Evolutionary conservation across 2,329 filamentous ascomycete genomes (phyloP).

Genomic region (Polychaeton citri): DNA sequence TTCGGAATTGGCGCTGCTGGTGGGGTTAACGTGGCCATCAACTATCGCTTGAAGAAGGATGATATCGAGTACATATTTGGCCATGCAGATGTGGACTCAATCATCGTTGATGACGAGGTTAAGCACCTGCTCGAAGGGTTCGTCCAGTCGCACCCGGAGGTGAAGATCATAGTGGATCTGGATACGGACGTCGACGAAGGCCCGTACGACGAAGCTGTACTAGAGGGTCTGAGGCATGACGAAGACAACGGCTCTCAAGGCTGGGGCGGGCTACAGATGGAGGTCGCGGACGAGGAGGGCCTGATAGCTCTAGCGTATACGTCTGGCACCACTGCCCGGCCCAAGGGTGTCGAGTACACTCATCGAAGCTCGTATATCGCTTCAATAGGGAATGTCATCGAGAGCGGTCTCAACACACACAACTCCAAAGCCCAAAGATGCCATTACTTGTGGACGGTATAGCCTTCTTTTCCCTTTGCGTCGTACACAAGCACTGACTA

Average conservation of each 20-base stretch:
- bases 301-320: slow-evolving; percentile 86
- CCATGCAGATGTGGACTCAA: slow-evolving; percentile 72
- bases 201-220: slow-evolving; percentile 69
- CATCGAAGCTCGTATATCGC: slow-evolving; percentile 81
- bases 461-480: too few species aligned
- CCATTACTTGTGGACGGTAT: slow-evolving; percentile 30
- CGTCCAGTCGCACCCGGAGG: slow-evolving; percentile 42
- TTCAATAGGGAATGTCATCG: slow-evolving; percentile 71
- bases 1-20: slow-evolving; percentile 78
- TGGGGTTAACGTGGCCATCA: slow-evolving; percentile 55
- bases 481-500: too few species aligned
- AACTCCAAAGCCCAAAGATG: slow-evolving; percentile 35
- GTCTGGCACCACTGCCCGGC: slow-evolving; percentile 77
- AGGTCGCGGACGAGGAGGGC: slow-evolving; percentile 62
- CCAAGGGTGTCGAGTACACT: slow-evolving; percentile 88
- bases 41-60: slow-evolving; percentile 64
- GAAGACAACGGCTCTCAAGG: slow-evolving; percentile 49
- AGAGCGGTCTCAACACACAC: slow-evolving; percentile 60
- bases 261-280: slow-evolving; percentile 63
- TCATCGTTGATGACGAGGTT: slow-evolving; percentile 80
- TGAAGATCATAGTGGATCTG: slow-evolving; percentile 66
- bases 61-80: slow-evolving; percentile 87
- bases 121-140: slow-evolving; percentile 55
- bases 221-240: slow-evolving; percentile 68
- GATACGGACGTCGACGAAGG: slow-evolving; percentile 71